phyloP scores from a whole-genome alignment of 1,139 yeast species.

The Oligophagozyma castellii region DNA sequence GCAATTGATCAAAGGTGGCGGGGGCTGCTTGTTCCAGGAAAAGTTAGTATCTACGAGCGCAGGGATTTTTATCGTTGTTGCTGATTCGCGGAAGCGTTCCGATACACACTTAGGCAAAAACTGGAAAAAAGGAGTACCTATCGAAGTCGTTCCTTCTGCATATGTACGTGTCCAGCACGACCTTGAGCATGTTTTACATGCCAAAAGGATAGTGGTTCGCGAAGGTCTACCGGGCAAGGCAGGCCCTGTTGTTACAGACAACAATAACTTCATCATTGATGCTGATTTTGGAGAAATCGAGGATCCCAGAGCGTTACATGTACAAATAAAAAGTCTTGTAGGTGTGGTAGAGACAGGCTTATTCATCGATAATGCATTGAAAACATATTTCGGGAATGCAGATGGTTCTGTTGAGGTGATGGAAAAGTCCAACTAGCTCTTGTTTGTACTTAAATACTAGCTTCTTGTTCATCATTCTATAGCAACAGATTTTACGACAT shows the following conservation, averaged over 20 bases:
- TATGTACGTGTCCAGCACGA: conserved; percentile 63
- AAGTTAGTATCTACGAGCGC: conserved; percentile 83
- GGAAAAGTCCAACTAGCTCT: background rate
- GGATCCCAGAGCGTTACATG: conserved; percentile 48
- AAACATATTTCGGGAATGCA: conserved; percentile 80
- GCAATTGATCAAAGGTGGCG: conserved; percentile 95
- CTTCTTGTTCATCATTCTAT: no score
- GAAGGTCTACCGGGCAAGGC: conserved; percentile 89
- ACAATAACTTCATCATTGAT: conserved; percentile 85
- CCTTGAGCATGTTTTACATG: conserved; percentile 41
- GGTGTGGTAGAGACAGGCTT: conserved; percentile 98
- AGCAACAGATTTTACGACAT: no score
- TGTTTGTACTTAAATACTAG: no score
- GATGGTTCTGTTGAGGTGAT: conserved; percentile 41
- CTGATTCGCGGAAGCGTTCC: conserved; percentile 78
- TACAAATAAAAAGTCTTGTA: conserved; percentile 54
- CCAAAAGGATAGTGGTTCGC: conserved; percentile 44
- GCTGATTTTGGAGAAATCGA: conserved; percentile 78
- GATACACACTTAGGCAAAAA: conserved; percentile 50
- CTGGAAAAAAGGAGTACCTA: conserved; percentile 90
- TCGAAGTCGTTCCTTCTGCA: conserved; percentile 87
- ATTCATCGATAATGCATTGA: conserved; percentile 55
- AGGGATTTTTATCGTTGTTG: conserved; percentile 68
- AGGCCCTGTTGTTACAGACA: conserved; percentile 96
- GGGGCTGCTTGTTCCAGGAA: conserved; percentile 95